Evolutionary conservation across 371 early-diverging fungal species (phyloP).

Genomic region (Mortierella sp.): DNA sequence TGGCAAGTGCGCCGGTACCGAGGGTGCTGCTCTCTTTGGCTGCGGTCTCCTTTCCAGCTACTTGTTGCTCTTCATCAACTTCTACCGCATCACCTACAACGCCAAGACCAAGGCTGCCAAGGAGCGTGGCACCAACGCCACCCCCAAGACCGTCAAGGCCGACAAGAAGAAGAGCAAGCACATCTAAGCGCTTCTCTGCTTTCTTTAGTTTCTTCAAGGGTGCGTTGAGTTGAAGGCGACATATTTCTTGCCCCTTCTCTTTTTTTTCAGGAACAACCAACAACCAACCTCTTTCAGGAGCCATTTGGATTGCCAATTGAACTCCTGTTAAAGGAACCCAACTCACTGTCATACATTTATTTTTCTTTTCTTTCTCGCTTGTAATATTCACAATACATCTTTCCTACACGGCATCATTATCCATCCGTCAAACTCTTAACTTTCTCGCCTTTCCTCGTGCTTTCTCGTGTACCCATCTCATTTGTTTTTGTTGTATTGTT

Average conservation of each 20-base stretch:
- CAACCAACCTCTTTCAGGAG: neutral
- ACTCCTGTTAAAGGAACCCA: neutral
- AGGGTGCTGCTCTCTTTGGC: conserved; percentile 86
- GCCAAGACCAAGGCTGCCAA: conserved; percentile 63
- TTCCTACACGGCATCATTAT: conserved; percentile 6
- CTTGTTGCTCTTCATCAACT: conserved; percentile 90
- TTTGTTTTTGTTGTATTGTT: conserved; percentile 9
- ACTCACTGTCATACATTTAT: neutral
- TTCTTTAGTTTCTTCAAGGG: neutral
- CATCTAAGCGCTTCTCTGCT: conserved; percentile 24
- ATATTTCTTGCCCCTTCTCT: neutral
- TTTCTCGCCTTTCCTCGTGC: neutral
- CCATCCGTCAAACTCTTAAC: conserved; percentile 5
- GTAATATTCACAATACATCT: conserved; percentile 16
- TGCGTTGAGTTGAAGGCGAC: neutral
- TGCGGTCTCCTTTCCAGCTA: conserved; percentile 86
- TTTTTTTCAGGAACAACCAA: neutral
- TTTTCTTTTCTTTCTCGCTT: neutral
- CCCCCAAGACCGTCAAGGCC: conserved; percentile 38
- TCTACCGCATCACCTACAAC: conserved; percentile 89
- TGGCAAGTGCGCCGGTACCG: conserved; percentile 86
- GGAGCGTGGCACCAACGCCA: conserved; percentile 40
- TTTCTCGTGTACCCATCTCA: neutral
- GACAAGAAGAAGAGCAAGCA: conserved; percentile 57
- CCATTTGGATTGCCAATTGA: too few species aligned